Evolutionary conservation across 768 basidiomycete species (phyloP), one percentile per base, ranked within the genome.

Genomic region (Tricholoma matsutake): DNA sequence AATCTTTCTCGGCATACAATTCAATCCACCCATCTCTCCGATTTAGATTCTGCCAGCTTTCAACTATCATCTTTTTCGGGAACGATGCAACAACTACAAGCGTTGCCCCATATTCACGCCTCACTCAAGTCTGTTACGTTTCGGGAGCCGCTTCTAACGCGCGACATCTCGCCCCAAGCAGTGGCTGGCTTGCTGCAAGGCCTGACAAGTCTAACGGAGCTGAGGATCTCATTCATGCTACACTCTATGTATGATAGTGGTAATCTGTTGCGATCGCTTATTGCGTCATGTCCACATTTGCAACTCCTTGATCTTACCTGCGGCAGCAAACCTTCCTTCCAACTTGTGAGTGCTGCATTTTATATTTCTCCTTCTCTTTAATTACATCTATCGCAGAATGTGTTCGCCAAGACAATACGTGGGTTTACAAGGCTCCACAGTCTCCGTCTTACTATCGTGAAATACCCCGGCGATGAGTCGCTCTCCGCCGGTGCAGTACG

Each of bases 201-300:
- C 53, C 67, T 91, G 20, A 79, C 80, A 18, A 76, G 77, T 4
- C 78, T 92, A 25, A 80, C 76, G 11, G 80, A 84, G 41, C 77
- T 92, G 58, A 85, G 81, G 57, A 82, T 91, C 45, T 76, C 83
- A 14, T 91, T 91, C 68, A 80, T 83, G 39, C 80, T 91, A 54
- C 87, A 91, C 66, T 86, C 85, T 1, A 85, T 86, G 67, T 91
- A 91, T 67, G 89, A 92, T 64, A 86, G 87, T 66, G 86, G 84
- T 28, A 85, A 85, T 64, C 75, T 91, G 60, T 77, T 92, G 34
- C 83, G 87, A 49, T 85, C 86, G 3, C 80, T 92, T 59, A 83
- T 85, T 56, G 74, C 83, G 11, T 81, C 86, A 0, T 91, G 89
- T 66, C 89, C 89, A 10, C 79, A 81, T 56, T 76, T 92, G 37